Evolutionary conservation across 495 filamentous ascomycete species (phyloP), one percentile per base, ranked within the genome.

Genomic region (Hyphodiscus hymeniophilus): DNA sequence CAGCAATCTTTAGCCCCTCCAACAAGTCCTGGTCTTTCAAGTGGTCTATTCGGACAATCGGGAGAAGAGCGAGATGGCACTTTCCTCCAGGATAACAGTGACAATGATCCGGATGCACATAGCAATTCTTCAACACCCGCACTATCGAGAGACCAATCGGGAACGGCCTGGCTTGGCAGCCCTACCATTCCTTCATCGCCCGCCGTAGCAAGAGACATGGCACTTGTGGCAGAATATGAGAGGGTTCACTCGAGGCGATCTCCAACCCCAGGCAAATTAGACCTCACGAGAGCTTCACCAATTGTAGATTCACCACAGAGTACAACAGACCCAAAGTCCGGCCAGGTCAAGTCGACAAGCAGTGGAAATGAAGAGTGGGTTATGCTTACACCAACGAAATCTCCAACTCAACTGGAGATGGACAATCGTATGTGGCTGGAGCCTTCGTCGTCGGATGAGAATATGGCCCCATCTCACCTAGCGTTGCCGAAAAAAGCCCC

Each of bases 1-100:
- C 49, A 26, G n/a, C 43, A 40, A 17, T 26, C 42, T 15, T 32
- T 47, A 2, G 44, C 36, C 1, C 35, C 23, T 34, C 43, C 44
- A n/a, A 41, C 24, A 24, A n/a, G 32, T 20, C 12, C 20, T 22
- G 47, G 38, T 3, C 17, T 22, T 11, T 28, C 24, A 21, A n/a
- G 3, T 13, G 20, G 38, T 23, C 30, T 17, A 32, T 33, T 47
- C 7, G 41, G 24, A 5, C 41, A 31, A 31, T 11, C 48, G 34
- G 46, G 42, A 46, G 46, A 50, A 30, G 42, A 56, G 16, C 58
- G 66, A 16, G 73, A 76, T 52, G 65, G 63, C 7, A 70, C 74
- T 11, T 73, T 75, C 54, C 63, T 75, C 31, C 69, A 68, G 35
- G 73, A 74, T 45, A 73, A 63, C 49, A 74, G 69, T 50, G 75